Evolutionary conservation across 2,329 filamentous ascomycete genomes (phyloP).

Genomic region (Botryotinia calthae): DNA sequence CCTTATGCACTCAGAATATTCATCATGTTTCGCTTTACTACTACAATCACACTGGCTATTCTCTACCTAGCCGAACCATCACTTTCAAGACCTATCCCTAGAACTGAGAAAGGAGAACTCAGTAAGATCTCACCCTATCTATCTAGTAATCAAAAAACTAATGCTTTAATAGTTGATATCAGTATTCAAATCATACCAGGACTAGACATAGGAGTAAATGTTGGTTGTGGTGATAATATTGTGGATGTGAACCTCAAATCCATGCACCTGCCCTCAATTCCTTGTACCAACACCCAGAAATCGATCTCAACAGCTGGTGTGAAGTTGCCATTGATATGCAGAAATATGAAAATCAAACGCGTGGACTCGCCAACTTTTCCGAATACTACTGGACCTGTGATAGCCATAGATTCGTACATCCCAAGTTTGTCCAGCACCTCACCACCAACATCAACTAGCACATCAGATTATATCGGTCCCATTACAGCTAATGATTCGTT

Average conservation of each 20-base stretch:
- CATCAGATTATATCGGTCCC: neutral
- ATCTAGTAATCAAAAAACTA: neutral
- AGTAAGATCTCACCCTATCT: neutral
- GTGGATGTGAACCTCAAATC: neutral
- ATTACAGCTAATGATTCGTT: neutral
- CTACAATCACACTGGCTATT: neutral
- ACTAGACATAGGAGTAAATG: neutral
- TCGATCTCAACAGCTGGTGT: neutral
- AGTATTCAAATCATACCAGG: neutral
- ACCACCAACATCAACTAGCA: neutral
- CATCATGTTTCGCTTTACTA: neutral
- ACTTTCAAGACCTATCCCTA: neutral
- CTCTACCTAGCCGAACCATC: neutral
- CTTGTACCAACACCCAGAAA: neutral
- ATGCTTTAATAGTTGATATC: neutral
- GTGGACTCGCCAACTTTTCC: neutral
- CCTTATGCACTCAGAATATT: neutral
- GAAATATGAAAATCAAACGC: neutral
- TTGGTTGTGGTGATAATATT: neutral
- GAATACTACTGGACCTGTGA: neutral
- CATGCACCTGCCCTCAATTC: neutral
- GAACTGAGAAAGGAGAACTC: neutral
- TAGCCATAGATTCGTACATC: neutral
- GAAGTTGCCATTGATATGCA: neutral
- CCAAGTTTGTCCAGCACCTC: neutral